Base-by-base conservation (phyloP, 2,329 filamentous ascomycete genomes). In the Dendrostoma leiphaemia region DNA sequence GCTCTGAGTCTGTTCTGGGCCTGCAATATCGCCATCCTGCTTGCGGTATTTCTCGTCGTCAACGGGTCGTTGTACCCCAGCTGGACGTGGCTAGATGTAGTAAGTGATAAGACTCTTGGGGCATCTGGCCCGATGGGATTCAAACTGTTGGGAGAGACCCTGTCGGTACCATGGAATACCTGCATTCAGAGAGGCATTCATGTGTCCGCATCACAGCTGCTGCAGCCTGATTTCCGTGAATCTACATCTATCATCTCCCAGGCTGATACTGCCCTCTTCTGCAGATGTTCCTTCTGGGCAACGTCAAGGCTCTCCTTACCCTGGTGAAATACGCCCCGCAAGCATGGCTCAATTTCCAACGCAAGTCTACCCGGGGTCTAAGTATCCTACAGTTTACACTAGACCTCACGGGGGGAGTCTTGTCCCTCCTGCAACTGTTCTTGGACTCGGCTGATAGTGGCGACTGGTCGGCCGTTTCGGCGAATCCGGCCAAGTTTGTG, bases 321-420 rank as follows among this genome's bases (percentile, higher is more conserved):
- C 23, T 56, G 8, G 40, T 56, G 41, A 56, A 56, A n/a, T 56
- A 56, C 41, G 48, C 53, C 4, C 53, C 53, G 6, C 53, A 56
- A 34, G 35, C 50, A 13, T 56, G 48, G 48, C 53, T 52, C 28
- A 56, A 56, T 21, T 43, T 47, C 29, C 40, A 41, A 4, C 53
- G 53, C 21, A 46, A 56, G 24, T 56, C 53, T 12, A 56, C 53
- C 3, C 19, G 38, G 6, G 53, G 53, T 3, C 53, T 56, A 34
- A 52, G 47, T n/a, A 47, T 51, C 17, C 26, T 24, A 7, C 48
- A 44, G 29, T 56, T 56, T 35, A 28, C 44, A 15, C 26, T 41
- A 2, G 53, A 51, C 28, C 34, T 51, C 31, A 15, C 41, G 2
- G 47, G 51, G 9, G 51, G 43, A 6, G 13, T 53, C 15, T 35